These are phyloP conservation scores for Sarcodon aspratus DNA, from an alignment of 768 basidiomycete species.

Conservation along the genomic window DNA sequence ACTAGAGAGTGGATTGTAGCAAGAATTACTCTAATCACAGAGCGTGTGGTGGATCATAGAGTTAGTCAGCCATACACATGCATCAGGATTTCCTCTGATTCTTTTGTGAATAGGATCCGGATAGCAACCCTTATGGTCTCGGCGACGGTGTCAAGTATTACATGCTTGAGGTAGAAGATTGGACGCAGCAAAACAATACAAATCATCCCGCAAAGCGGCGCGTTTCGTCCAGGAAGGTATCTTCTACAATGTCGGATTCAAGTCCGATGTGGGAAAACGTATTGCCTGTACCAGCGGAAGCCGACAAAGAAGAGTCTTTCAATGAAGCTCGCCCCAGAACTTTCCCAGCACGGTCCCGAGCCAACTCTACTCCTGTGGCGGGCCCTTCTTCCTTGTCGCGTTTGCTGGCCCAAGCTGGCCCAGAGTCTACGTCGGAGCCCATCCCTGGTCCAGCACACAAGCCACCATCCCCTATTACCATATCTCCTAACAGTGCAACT, in stretches of 20 bases:
- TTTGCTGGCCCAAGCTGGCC: conserved; percentile 61
- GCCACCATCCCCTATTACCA: not conserved
- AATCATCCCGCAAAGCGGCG: conserved; percentile 49
- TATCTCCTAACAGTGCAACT: not conserved
- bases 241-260: conserved; percentile 21
- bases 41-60: conserved; percentile 72
- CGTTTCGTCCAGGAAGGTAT: conserved; percentile 37
- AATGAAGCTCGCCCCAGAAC: conserved; percentile 53
- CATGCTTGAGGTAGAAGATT: conserved; percentile 89
- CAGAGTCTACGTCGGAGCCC: conserved; percentile 23
- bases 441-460: conserved; percentile 7
- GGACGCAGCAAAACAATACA: conserved; percentile 51
- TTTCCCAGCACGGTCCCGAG: conserved; percentile 50
- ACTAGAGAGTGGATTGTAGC: conserved; percentile 93
- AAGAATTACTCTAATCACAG: conserved; percentile 79
- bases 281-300: conserved; percentile 45
- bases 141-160: conserved; percentile 88
- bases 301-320: conserved; percentile 68
- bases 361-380: conserved; percentile 56
- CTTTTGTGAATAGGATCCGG: conserved; percentile 45
- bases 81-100: conserved; percentile 1
- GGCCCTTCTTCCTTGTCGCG: conserved; percentile 75
- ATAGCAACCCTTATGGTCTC: conserved; percentile 81
- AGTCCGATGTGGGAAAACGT: conserved; percentile 12
- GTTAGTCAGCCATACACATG: conserved; percentile 27